Conservation (phyloP, 345 rosid genomes). For the Alliaria petiolata region DNA sequence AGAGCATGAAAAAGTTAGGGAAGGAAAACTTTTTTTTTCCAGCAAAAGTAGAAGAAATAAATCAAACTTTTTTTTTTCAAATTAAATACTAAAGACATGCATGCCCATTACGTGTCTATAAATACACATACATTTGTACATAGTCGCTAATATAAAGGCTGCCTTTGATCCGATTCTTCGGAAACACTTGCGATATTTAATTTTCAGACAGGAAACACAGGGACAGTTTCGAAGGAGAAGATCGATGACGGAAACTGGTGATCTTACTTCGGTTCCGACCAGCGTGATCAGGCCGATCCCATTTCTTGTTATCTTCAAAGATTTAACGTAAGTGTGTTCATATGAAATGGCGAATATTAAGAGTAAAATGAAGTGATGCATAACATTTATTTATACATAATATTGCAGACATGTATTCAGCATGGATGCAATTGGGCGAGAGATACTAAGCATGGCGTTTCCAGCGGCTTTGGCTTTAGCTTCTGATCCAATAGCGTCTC, state of each 20-base stretch:
- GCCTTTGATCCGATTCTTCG: neutral
- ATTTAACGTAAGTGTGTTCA: constrained; percentile 48
- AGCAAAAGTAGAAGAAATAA: neutral
- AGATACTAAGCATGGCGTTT: constrained; percentile 70
- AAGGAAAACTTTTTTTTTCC: neutral
- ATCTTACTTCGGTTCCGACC: constrained; percentile 15
- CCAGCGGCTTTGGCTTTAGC: constrained; percentile 96
- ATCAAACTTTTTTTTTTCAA: neutral
- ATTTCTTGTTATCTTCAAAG: constrained; percentile 60
- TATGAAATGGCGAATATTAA: neutral
- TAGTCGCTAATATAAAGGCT: neutral
- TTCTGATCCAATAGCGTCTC: constrained; percentile 92
- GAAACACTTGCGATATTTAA: constrained; percentile 9
- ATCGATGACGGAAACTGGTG: constrained; percentile 21
- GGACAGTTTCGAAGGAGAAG: neutral
- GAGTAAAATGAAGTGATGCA: neutral
- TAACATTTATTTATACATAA: neutral
- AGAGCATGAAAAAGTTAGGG: neutral
- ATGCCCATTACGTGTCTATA: constrained; percentile 32
- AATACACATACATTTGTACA: constrained; percentile 22
- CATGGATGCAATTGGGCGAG: constrained; percentile 69
- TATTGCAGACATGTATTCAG: constrained; percentile 62
- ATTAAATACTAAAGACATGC: constrained; percentile 24
- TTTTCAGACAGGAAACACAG: constrained; percentile 1
- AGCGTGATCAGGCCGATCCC: constrained; percentile 38